Conservation (phyloP, 208 protist genomes). For the Trypanosoma cruzi region DNA sequence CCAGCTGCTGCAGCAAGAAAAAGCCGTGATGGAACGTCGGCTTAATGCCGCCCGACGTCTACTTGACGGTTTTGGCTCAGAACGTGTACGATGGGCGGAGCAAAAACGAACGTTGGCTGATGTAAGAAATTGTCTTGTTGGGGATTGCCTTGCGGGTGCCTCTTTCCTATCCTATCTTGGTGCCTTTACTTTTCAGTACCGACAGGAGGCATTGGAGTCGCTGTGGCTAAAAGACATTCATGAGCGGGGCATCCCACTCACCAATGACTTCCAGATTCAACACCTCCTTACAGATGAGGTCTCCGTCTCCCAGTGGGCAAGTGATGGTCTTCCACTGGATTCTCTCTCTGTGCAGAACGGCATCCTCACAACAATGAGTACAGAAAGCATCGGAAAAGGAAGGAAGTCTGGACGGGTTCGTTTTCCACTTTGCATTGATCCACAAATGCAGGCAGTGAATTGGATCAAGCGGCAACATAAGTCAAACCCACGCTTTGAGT, state of each 20-base stretch:
- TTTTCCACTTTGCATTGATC: slow-evolving; percentile 99
- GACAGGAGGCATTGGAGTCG: slow-evolving; percentile 92
- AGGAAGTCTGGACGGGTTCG: slow-evolving; percentile 85
- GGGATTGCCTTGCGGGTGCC: slow-evolving; percentile 97
- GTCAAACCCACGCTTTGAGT: slow-evolving; percentile 92
- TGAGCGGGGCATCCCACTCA: slow-evolving; percentile 89
- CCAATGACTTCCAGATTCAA: slow-evolving; percentile 89
- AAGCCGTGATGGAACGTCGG: slow-evolving; percentile 95
- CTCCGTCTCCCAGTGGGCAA: slow-evolving; percentile 97
- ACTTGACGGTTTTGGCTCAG: slow-evolving; percentile 97
- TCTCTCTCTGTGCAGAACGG: slow-evolving; percentile 99
- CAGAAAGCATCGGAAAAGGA: slow-evolving; percentile 76
- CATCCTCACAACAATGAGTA: slow-evolving; percentile 95
- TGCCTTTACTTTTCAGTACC: slow-evolving; percentile 97
- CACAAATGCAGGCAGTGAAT: slow-evolving; percentile 98
- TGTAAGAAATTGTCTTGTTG: slow-evolving; percentile 91
- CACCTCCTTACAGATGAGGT: slow-evolving; percentile 96
- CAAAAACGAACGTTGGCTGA: slow-evolving; percentile 92
- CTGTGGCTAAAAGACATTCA: slow-evolving; percentile 93
- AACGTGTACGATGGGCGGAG: slow-evolving; percentile 96
- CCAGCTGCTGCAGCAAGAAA: slow-evolving; percentile 90
- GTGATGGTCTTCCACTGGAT: slow-evolving; percentile 97
- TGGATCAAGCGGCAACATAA: slow-evolving; percentile 99
- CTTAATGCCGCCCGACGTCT: slow-evolving; percentile 96
- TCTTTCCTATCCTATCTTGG: slow-evolving; percentile 98